Evolutionary conservation across 345 rosid genomes (phyloP).

Genomic region (Capsella bursapastoris): DNA sequence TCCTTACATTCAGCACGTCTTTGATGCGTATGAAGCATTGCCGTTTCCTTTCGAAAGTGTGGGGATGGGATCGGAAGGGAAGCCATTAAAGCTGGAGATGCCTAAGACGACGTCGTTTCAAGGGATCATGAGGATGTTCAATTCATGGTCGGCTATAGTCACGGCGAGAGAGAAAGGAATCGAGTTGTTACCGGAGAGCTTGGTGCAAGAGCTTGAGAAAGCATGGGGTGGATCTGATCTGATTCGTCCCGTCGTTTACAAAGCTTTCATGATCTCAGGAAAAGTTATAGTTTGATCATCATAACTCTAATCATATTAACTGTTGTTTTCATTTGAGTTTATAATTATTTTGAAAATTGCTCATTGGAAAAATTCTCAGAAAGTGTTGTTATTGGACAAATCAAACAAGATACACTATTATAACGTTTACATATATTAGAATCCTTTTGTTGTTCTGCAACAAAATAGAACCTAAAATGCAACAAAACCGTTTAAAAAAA

Average conservation of each 20-base stretch:
- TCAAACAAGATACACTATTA: constrained; percentile 39
- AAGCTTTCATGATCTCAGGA: constrained; percentile 70
- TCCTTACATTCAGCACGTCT: constrained; percentile 43
- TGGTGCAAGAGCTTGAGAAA: constrained; percentile 51
- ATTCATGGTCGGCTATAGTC: constrained; percentile 55
- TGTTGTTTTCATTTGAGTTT: neutral
- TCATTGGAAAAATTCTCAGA: neutral
- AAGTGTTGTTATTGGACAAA: constrained; percentile 36
- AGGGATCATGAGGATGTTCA: constrained; percentile 54
- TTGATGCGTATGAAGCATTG: constrained; percentile 55
- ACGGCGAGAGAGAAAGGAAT: constrained; percentile 65
- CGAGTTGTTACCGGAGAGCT: constrained; percentile 59
- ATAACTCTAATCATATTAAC: neutral
- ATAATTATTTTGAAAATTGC: neutral
- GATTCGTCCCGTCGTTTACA: constrained; percentile 51
- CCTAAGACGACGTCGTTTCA: constrained; percentile 58
- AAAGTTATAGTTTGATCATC: constrained; percentile 39
- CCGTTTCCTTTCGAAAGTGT: constrained; percentile 70
- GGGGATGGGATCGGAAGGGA: constrained; percentile 66
- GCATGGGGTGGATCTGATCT: constrained; percentile 62
- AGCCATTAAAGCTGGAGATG: constrained; percentile 59
- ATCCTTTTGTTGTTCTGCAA: constrained; percentile 19
- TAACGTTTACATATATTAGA: constrained; percentile 38
- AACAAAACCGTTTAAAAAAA: constrained; percentile 30
- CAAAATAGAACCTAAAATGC: constrained; percentile 39